Evolutionary conservation across 176 grass and related monocot genomes (phyloP), one percentile per base, ranked within the genome.

Genomic region (Elymus sibiricus): DNA sequence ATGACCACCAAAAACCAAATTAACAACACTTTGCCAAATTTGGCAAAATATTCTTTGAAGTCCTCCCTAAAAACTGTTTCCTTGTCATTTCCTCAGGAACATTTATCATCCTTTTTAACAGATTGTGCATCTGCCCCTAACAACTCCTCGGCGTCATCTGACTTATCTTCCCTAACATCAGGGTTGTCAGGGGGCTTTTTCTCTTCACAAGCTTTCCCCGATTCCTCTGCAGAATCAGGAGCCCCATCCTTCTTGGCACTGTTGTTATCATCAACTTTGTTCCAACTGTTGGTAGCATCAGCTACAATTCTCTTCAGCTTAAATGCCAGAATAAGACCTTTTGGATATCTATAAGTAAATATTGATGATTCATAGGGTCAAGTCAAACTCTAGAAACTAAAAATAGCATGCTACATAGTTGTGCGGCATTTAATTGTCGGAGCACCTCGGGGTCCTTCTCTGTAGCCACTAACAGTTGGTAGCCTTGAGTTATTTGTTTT

Each of bases 21-120:
- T 95, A 98, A 92, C 96, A 88, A 88, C 65, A 98, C 82, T 83
- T 42, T 84, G 84, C 96, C 93, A 61, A 98, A 98, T 94, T 95
- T 98, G 62, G 78, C n/a, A 51, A 95, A 89, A 35, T 89, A 60
- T 77, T 90, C 49, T 83, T 91, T 95, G 38, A 98, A 56, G 74
- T 98, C 93, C 66, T 98, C 93, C 39, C 96, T 91, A 42, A 51
- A 84, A 53, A 98, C 85, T 83, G 38, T 34, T 73, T 69, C 86
- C 37, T 70, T 68, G 9, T 42, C 74, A 79, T 87, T 87, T 9
- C 53, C 69, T 72, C 44, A 53, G 81, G 64, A 42, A 21, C 37
- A 73, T 56, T 89, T 72, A 72, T 38, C 84, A 53, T 65, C 77
- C 35, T 76, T 86, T 14, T 71, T 67, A 78, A 40, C 32, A 79